Evolutionary conservation across 306 rosid species (phyloP), one percentile per base, ranked within the genome.

Genomic region (Vicia faba): DNA sequence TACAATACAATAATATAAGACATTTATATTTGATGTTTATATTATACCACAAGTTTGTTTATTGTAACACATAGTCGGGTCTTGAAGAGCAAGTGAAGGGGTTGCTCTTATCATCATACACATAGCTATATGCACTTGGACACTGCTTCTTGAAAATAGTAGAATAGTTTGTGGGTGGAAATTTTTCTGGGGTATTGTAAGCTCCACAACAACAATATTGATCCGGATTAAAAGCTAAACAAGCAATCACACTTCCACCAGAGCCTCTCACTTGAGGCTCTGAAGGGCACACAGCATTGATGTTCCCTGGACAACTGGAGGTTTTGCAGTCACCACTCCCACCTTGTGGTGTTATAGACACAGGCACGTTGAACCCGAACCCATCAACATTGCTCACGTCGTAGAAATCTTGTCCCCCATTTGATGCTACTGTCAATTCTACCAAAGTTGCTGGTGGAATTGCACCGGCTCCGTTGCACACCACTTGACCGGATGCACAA

Each of bases 121-220:
- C 87, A 8, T 87, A 85, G 69, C 85, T 83, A 55, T 85, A 85
- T 25, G 95, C 96, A 20, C 56, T 80, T n/a, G 91, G 95, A 8
- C 96, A 90, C 28, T 82, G 78, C 0, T 66, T 1, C 79, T 85
- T 20, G 15, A 87, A 90, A 11, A 87, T 13, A 64, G 2, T 0
- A 0, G 96, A 85, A 51, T 78, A 90, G 0, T 66, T 3, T 0
- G 88, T 78, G 3, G 95, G 88, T 0, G 74, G 76, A 39, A 95
- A 90, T 2, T 5, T 85, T 0, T 28, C 65, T 0, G 83, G 40
- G 0, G 16, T 19, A 8, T 15, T 16, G 11, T 28, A 13, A 1
- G 12, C 60, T 0, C 87, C 84, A 0, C 69, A 60, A 76, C 95
- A 89, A 25, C 95, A 89, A 43, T 73, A 89, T 5, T 81, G 6